Base-by-base conservation (phyloP, 1,139 yeast species). In the Geotrichum reessii region DNA sequence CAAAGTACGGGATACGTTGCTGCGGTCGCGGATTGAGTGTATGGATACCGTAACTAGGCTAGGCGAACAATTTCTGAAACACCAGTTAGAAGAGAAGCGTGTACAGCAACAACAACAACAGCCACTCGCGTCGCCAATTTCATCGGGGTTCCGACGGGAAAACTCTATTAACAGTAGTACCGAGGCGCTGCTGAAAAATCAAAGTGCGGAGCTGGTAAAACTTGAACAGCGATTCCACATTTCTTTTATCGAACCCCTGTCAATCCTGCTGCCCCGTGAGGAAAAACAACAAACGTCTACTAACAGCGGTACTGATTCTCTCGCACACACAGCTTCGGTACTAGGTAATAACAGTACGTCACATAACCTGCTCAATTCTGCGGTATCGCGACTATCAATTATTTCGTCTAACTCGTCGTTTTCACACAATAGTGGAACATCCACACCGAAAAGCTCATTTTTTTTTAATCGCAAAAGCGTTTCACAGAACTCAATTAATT, bases 11-110 rank as follows among this genome's bases (percentile, higher is more conserved):
- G 53, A 66, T 9, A 59, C 54, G 46, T 56, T 65, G 52, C 55
- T 66, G 37, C 63, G 62, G 33, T 51, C 61, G 17, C 62, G 70
- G 7, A 56, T 66, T 12, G 61, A 63, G 46, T 62, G 66, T 48
- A 50, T 66, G 7, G 61, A 58, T 21, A 63, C 62, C 19, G 59
- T 64, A 40, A 58, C 65, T 11, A 59, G 59, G 28, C 48, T 66
- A 5, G 67, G 66, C 1, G 59, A 58, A 12, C 63, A 61, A 47
- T 60, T 61, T 19, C 48, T 59, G 12, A 48, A 58, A 31, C 59
- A 44, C 27, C 50, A 9, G 44, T 17, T 11, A 14, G 19, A 37
- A 19, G 19, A 37, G 44, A 37, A 37, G 17, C 44, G 44, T 19
- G 17, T 19, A 19, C 44, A 37, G 44, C 21, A 47, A 27, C 44